Conservation (phyloP, 2,329 filamentous ascomycete genomes). For the Scedosporium minutisporum region DNA sequence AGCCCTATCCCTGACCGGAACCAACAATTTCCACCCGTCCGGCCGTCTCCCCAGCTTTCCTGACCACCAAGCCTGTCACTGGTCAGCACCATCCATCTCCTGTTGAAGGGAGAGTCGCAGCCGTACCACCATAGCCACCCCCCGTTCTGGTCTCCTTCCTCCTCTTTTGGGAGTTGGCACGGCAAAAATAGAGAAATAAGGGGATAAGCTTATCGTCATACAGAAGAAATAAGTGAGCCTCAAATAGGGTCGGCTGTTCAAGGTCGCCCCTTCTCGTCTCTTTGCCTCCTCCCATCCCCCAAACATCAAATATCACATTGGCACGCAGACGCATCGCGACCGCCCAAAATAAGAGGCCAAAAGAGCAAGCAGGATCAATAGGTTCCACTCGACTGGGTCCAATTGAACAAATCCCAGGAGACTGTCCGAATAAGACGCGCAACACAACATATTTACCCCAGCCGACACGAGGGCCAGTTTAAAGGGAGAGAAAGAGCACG, state of each 20-base stretch:
- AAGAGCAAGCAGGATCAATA: neutral
- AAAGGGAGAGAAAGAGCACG: neutral
- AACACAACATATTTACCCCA: neutral
- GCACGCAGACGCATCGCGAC: neutral
- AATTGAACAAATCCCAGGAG: neutral
- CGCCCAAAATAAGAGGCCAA: neutral
- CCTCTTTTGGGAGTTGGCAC: neutral
- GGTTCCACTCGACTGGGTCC: neutral
- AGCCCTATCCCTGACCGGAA: neutral
- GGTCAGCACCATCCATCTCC: neutral
- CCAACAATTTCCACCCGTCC: neutral
- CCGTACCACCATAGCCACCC: neutral
- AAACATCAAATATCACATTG: neutral
- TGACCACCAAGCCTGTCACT: neutral
- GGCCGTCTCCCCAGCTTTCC: neutral
- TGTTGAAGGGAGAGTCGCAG: neutral
- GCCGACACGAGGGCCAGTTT: neutral
- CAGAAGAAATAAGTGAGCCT: neutral
- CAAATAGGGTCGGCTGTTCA: neutral
- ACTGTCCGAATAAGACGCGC: neutral
- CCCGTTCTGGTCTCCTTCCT: neutral
- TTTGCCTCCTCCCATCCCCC: neutral
- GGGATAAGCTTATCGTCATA: neutral
- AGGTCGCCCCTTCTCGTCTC: neutral
- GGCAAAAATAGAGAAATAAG: neutral